Conservation (phyloP, 331 rosid species). For the Dryas integrifolia region DNA sequence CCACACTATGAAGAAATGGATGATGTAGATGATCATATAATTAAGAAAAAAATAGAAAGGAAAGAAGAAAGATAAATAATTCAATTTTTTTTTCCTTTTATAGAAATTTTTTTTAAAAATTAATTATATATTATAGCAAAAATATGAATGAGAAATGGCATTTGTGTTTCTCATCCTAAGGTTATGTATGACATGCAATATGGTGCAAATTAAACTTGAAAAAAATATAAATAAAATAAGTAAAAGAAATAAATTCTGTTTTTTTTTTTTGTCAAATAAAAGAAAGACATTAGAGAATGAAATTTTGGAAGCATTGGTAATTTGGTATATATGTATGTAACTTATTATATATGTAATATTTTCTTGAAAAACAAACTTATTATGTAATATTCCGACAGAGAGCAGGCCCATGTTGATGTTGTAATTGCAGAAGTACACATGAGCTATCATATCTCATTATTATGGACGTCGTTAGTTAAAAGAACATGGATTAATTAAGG, state of each 20-base stretch:
- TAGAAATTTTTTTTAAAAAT: too few relatives aligned
- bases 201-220: neutral
- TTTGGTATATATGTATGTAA: neutral
- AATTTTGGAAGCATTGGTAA: neutral
- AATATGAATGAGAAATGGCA: neutral
- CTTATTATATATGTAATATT: too few relatives aligned
- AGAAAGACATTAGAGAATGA: neutral
- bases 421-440: neutral
- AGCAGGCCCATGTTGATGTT: constrained; percentile 1
- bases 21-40: neutral
- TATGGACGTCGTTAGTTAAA: neutral
- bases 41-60: too few relatives aligned
- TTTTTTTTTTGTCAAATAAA: too few relatives aligned
- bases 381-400: neutral
- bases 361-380: too few relatives aligned
- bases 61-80: too few relatives aligned
- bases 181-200: neutral
- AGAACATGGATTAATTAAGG: neutral
- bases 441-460: neutral
- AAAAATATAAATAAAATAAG: neutral
- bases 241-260: too few relatives aligned
- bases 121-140: neutral
- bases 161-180: neutral
- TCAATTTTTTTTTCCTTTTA: too few relatives aligned
- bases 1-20: neutral